Evolutionary conservation across 257 asterid species (phyloP), one percentile per base, ranked within the genome.

Genomic region (Penstemon newberryi): DNA sequence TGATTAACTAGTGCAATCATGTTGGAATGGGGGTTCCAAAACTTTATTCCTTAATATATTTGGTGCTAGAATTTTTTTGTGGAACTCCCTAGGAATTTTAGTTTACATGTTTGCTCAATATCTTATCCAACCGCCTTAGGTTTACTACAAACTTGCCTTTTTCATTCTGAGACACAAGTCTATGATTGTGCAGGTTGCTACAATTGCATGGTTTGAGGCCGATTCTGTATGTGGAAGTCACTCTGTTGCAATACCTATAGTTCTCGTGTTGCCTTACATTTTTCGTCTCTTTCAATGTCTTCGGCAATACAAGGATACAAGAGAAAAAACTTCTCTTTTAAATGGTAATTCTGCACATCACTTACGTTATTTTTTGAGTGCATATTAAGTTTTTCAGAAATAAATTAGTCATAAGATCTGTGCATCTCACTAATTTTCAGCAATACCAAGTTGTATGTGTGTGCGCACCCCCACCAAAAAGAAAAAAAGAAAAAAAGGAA

Each of bases 151-250:
- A 50, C 73, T 60, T 74, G 75, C 74, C 60, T 60, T 53, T 74
- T 67, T 75, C 56, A 65, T 73, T 70, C 56, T 81, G 65, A 73
- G 65, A 70, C 55, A 54, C 59, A 40, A 67, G 33, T 75, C 75
- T 42, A 52, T 73, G 13, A 56, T 45, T 66, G 49, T 82, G 85
- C 86, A 94, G 99, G 99, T 91, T 72, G 99, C 99, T 52, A 89
- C 99, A 42, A 95, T 95, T 66, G 99, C 98, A 58, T 95, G 99
- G 99, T 91, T 94, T 82, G 99, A 94, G 78, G 99, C 98, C 8
- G 96, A 91, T 75, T 91, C 99, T 73, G 85, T 95, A 70, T 91
- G 99, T 80, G 99, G 99, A 65, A 95, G 99, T 86, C 96, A 95
- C 81, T 73, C 99, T 78, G 84, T 89, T 80, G 95, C 95, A 19